A percentile compares a stretch with the other conserved stretches of the same genome.
Conservation (phyloP, 352 stramenopile genomes). For the Pythium folliculosum region DNA sequence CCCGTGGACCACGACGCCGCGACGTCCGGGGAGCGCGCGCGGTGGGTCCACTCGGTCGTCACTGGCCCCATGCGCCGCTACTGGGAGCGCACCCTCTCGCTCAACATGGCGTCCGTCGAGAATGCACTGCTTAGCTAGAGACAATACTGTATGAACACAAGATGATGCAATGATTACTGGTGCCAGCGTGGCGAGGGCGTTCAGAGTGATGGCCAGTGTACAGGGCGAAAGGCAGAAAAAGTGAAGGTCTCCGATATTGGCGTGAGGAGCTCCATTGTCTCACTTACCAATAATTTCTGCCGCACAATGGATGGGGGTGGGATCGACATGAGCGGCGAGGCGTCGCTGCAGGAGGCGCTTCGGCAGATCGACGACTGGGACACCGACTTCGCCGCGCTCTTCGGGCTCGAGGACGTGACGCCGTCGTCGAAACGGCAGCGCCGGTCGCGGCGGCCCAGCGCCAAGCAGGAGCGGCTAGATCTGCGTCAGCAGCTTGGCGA, state of each 20-base stretch:
- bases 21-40: not conserved
- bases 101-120: conserved; percentile 7
- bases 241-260: not conserved
- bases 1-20: not conserved
- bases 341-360: conserved; percentile 8
- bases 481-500: not conserved
- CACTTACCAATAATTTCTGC: too few relatives aligned
- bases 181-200: not conserved
- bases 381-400: conserved; percentile 5
- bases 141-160: too few relatives aligned
- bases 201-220: not conserved
- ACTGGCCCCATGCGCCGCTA: conserved; percentile 1
- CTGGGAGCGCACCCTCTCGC: conserved; percentile 3
- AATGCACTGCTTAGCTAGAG: not conserved
- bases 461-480: not conserved
- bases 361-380: conserved; percentile 10
- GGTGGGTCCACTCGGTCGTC: conserved; percentile 20
- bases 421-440: not conserved
- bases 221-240: too few relatives aligned
- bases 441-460: not conserved
- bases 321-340: not conserved
- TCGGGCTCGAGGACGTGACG: not conserved
- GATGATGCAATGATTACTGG: not conserved
- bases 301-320: too few relatives aligned
- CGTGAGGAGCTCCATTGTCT: too few relatives aligned